Conservation (phyloP, 805 yeast species). For the Saccharomycopsis guyanensis region DNA sequence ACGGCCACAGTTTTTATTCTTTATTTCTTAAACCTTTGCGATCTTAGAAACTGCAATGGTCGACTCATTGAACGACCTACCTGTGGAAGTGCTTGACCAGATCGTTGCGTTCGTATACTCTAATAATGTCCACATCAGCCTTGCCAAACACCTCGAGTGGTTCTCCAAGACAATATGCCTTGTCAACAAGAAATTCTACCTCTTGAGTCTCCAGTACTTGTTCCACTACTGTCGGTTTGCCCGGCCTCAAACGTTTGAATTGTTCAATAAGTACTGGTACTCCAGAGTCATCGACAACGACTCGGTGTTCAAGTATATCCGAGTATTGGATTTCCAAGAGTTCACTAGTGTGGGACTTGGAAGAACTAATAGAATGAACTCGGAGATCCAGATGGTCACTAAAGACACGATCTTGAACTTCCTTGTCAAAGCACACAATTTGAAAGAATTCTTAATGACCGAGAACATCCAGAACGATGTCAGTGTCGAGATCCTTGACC, state of each 20-base stretch:
- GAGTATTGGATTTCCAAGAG: conserved; percentile 77
- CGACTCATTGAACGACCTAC: conserved; percentile 16
- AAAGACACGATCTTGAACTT: conserved; percentile 60
- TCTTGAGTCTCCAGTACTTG: conserved; percentile 4
- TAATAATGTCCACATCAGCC: conserved; percentile 15
- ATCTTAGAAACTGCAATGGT: too few species aligned
- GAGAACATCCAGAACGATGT: conserved; percentile 84
- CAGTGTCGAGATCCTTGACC: conserved; percentile 47
- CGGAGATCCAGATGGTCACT: conserved; percentile 86
- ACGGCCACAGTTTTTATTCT: too few species aligned
- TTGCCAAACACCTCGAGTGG: conserved; percentile 19
- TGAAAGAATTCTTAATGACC: conserved; percentile 72
- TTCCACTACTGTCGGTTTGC: conserved; percentile 19
- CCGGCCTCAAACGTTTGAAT: conserved; percentile 18
- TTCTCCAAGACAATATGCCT: conserved; percentile 11
- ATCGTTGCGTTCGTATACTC: conserved; percentile 15
- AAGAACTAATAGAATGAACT: conserved; percentile 81
- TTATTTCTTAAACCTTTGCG: too few species aligned
- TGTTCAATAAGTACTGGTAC: conserved; percentile 7
- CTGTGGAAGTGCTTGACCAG: conserved; percentile 17
- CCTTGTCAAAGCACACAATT: conserved; percentile 45
- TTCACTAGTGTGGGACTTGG: conserved; percentile 88
- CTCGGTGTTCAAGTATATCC: conserved; percentile 23
- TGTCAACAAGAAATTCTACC: conserved; percentile 13
- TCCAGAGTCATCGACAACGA: not conserved